Percentiles rank a stretch among this genome's conserved stretches.
phyloP scores from a whole-genome alignment of 1,284 basidiomycete species.

The Microbotryum scabiosae region DNA sequence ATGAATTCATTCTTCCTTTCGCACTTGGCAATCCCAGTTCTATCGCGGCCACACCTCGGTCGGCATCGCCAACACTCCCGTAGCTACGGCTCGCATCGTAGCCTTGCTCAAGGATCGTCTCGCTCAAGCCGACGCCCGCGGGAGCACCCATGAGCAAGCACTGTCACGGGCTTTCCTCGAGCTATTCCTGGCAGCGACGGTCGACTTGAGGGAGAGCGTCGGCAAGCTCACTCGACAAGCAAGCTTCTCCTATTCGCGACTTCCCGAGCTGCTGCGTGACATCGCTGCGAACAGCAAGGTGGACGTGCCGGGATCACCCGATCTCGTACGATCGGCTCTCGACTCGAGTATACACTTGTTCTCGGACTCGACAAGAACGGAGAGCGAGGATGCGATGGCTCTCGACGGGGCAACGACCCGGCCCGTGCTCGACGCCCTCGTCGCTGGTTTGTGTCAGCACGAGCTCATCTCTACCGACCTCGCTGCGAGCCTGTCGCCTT shows the following conservation, averaged over 20 bases:
- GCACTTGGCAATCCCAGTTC: not conserved
- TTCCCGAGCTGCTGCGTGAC: not conserved
- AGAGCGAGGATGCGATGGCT: not conserved
- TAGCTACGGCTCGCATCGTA: not conserved
- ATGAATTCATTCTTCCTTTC: not conserved
- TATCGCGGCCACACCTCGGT: not conserved
- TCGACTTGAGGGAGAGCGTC: not conserved
- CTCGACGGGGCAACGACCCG: not conserved
- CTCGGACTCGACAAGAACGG: not conserved
- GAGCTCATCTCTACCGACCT: constrained; percentile 1
- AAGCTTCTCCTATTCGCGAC: not conserved
- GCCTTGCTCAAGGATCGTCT: constrained; percentile 3
- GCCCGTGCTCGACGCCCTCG: constrained; percentile 1
- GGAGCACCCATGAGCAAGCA: not conserved
- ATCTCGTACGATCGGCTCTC: not conserved
- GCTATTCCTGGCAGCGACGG: constrained; percentile 2
- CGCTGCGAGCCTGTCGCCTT: not conserved
- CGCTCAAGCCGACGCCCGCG: not conserved
- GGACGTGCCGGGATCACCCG: not conserved
- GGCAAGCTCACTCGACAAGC: not conserved
- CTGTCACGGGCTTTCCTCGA: not conserved
- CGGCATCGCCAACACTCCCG: not conserved
- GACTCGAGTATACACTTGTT: not conserved
- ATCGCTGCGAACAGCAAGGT: not conserved
- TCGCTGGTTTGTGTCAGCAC: constrained; percentile 6